Evolutionary conservation across 768 basidiomycete genomes (phyloP).

Genomic region (Psilocybe azurescens): DNA sequence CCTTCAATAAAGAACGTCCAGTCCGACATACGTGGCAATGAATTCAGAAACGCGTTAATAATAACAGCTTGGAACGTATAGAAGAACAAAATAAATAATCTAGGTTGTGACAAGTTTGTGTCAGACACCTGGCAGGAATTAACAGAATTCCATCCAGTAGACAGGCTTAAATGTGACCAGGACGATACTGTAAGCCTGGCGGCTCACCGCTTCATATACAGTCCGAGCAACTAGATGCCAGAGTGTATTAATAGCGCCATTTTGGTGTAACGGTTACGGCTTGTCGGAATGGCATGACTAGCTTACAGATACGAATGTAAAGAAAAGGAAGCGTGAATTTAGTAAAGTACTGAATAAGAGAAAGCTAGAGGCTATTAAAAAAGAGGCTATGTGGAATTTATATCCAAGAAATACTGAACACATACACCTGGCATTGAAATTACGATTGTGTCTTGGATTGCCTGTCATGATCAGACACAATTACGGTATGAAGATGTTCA

Average conservation of each 20-base stretch:
- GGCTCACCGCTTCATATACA: too few species aligned
- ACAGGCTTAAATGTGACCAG: conserved; percentile 13
- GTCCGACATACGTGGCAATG: conserved; percentile 11
- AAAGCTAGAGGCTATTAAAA: background rate
- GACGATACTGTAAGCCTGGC: background rate
- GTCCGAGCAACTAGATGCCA: too few species aligned
- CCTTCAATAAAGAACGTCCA: conserved; percentile 29
- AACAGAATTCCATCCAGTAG: conserved; percentile 33
- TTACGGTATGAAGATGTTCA: conserved; percentile 37
- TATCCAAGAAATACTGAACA: conserved; percentile 14
- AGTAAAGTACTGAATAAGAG: background rate
- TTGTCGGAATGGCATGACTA: too few species aligned
- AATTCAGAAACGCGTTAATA: conserved; percentile 36
- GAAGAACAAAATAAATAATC: conserved; percentile 36
- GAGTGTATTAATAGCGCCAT: too few species aligned
- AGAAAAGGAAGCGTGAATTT: background rate
- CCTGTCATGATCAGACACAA: conserved; percentile 40
- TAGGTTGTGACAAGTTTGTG: conserved; percentile 33
- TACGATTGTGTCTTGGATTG: conserved; percentile 34
- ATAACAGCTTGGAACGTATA: conserved; percentile 37
- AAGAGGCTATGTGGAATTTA: conserved; percentile 16
- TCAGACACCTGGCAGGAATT: conserved; percentile 27
- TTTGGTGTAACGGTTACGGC: too few species aligned
- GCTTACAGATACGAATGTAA: background rate
- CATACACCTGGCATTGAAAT: conserved; percentile 30